Evolutionary conservation across 139 green algal species (phyloP).

Genomic region (Coccomyxa sp.): DNA sequence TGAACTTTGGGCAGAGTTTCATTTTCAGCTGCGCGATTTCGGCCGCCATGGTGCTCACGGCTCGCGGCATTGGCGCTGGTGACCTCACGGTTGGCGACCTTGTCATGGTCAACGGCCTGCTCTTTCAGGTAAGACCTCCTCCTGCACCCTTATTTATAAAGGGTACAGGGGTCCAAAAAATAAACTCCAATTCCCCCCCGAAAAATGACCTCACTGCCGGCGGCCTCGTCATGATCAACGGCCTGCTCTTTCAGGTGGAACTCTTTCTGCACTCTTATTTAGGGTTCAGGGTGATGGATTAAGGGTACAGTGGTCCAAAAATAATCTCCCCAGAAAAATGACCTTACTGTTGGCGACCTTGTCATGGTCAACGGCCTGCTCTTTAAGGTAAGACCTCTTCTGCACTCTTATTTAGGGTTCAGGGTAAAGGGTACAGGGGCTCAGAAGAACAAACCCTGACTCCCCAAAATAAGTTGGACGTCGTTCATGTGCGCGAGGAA

Average conservation of each 20-base stretch:
- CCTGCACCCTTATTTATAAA: neutral
- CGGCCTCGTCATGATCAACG: constrained; percentile 96
- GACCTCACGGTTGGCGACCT: constrained; percentile 83
- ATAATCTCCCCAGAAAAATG: too few relatives aligned
- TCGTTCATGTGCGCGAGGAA: too few relatives aligned
- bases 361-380: constrained; percentile 98
- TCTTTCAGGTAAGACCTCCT: constrained; percentile 78
- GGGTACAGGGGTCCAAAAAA: too few relatives aligned
- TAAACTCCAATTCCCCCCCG: too few relatives aligned
- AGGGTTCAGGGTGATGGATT: too few relatives aligned
- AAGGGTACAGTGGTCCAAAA: too few relatives aligned
- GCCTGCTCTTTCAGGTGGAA: constrained; percentile 92
- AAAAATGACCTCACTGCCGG: constrained; percentile 80
- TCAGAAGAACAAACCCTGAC: too few relatives aligned
- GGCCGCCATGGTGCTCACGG: constrained; percentile 73
- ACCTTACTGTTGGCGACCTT: constrained; percentile 85
- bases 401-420: neutral
- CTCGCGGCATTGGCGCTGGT: constrained; percentile 58
- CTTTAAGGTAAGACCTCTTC: constrained; percentile 89
- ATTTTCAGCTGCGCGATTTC: constrained; percentile 82
- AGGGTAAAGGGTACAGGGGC: neutral
- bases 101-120: constrained; percentile 96
- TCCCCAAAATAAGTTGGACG: too few relatives aligned
- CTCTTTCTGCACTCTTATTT: neutral
- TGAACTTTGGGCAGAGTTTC: constrained; percentile 91